A percentile compares a stretch with the other conserved stretches of the same genome.
These are phyloP conservation scores for Euclidium syriacum DNA, from an alignment of 345 rosid genomes.

Conservation along the genomic window DNA sequence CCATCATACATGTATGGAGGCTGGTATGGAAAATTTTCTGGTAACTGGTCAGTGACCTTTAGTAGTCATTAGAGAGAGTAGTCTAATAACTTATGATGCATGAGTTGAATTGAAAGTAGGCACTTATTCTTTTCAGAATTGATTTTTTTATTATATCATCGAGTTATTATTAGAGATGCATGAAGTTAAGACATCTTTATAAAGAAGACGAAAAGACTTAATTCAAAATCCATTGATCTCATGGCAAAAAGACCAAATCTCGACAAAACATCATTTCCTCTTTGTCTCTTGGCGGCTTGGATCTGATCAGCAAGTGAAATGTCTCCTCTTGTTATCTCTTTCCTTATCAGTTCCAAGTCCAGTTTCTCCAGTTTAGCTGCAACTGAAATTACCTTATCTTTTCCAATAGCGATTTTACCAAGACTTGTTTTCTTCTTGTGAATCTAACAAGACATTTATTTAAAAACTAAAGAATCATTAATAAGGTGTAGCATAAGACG, in stretches of 20 bases:
- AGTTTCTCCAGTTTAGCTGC: conserved; percentile 51
- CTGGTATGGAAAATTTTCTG: conserved; percentile 16
- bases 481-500: too few species aligned
- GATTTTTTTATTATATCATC: too few species aligned
- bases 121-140: too few species aligned
- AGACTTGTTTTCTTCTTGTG: conserved; percentile 45
- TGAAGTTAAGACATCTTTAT: conserved; percentile 9
- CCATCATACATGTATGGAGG: not conserved
- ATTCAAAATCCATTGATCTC: conserved; percentile 14
- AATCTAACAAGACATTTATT: conserved; percentile 39
- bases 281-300: conserved; percentile 56
- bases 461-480: not conserved
- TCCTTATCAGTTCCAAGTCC: conserved; percentile 49
- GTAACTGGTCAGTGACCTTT: not conserved
- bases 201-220: not conserved
- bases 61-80: not conserved
- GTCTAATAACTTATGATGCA: not conserved
- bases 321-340: conserved; percentile 45
- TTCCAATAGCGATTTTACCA: conserved; percentile 29
- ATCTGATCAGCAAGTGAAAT: conserved; percentile 84
- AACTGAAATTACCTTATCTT: conserved; percentile 26
- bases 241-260: conserved; percentile 23
- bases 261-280: conserved; percentile 23
- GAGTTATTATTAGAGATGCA: not conserved
- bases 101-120: not conserved